Percentiles rank a stretch among this genome's conserved stretches.
phyloP scores from a whole-genome alignment of 2,329 filamentous ascomycete genomes.

The Cladophialophora carrionii region DNA sequence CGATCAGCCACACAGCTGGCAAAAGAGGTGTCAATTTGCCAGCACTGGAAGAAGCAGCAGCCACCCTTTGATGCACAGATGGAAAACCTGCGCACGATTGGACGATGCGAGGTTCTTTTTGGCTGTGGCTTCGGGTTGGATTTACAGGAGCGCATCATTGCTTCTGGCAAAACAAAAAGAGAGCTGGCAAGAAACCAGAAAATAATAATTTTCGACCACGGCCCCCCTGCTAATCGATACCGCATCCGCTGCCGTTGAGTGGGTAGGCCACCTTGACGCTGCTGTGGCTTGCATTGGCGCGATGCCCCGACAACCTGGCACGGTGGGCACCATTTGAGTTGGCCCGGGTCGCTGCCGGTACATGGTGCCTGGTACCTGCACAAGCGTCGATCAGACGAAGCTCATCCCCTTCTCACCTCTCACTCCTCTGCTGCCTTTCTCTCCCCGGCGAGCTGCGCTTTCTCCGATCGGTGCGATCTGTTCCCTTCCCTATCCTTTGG shows the following conservation, averaged over 20 bases:
- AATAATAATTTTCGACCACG: not conserved
- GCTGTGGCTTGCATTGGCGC: slow-evolving; percentile 20
- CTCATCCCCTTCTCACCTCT: not conserved
- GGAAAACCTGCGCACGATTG: not conserved
- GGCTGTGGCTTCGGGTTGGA: not conserved
- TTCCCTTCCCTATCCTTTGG: slow-evolving; percentile 1
- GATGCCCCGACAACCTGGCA: slow-evolving; percentile 14
- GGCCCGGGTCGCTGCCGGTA: not conserved
- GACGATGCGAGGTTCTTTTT: not conserved
- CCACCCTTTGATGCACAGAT: not conserved
- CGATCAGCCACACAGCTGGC: slow-evolving; percentile 8
- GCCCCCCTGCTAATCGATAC: slow-evolving; percentile 17
- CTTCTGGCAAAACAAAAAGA: not conserved
- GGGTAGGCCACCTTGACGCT: slow-evolving; percentile 5
- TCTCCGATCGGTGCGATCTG: slow-evolving; percentile 18
- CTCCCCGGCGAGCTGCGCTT: not conserved
- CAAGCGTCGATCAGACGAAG: slow-evolving; percentile 22
- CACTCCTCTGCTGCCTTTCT: not conserved
- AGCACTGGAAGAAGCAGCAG: not conserved
- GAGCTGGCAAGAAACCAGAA: not conserved
- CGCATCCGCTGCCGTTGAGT: slow-evolving; percentile 14
- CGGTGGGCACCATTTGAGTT: slow-evolving; percentile 6
- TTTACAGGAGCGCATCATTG: not conserved
- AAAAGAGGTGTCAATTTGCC: slow-evolving; percentile 5
- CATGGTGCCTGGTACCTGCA: slow-evolving; percentile 18